Conservation (phyloP, 495 filamentous ascomycete species). For the Pyrenula aspistea region DNA sequence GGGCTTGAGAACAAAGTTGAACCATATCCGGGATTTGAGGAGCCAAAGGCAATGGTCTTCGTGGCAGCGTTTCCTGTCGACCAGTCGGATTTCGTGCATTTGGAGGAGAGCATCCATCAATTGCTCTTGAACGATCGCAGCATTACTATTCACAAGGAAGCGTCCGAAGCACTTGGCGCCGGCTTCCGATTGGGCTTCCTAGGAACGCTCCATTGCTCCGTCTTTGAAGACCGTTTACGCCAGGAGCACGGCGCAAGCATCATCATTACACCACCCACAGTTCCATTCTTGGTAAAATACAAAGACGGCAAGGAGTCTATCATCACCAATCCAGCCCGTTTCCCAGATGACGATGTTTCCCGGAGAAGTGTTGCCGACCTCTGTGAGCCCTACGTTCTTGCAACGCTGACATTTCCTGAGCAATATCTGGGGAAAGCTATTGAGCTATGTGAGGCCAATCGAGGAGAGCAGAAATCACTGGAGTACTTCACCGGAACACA, state of each 20-base stretch:
- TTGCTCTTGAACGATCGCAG: constrained; percentile 89
- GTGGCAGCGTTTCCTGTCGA: constrained; percentile 92
- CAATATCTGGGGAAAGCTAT: constrained; percentile 91
- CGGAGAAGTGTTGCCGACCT: constrained; percentile 48
- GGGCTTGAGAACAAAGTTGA: constrained; percentile 67
- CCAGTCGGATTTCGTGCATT: constrained; percentile 70
- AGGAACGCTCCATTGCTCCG: constrained; percentile 93
- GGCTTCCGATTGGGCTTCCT: constrained; percentile 92
- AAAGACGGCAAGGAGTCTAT: constrained; percentile 58
- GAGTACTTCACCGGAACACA: constrained; percentile 90
- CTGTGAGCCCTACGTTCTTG: constrained; percentile 76
- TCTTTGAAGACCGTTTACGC: constrained; percentile 92
- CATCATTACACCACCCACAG: constrained; percentile 93
- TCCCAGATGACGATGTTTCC: constrained; percentile 61
- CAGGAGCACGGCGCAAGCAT: constrained; percentile 92
- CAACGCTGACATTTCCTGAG: constrained; percentile 83
- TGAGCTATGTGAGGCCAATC: constrained; percentile 83
- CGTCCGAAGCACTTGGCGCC: constrained; percentile 82
- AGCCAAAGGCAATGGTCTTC: constrained; percentile 98
- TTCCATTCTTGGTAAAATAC: constrained; percentile 79
- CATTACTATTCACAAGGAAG: constrained; percentile 86
- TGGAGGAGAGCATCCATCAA: constrained; percentile 92
- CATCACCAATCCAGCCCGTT: constrained; percentile 73
- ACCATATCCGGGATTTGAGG: constrained; percentile 84
- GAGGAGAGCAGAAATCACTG: constrained; percentile 73